Base-by-base conservation (phyloP, 2,329 filamentous ascomycete species). In the Monilinia fructicola region DNA sequence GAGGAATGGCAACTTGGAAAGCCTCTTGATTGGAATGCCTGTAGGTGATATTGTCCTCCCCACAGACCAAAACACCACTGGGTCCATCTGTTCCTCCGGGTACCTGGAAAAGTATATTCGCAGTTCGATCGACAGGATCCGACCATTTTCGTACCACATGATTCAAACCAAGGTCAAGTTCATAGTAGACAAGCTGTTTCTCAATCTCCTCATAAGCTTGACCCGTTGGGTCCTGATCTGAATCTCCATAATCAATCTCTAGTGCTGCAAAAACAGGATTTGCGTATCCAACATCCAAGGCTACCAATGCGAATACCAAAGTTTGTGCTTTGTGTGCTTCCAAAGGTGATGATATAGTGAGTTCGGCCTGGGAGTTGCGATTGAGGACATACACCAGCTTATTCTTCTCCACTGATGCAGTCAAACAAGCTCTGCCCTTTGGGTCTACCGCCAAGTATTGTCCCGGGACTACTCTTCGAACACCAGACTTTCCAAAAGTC, bases 301-400 rank as follows among this genome's bases (percentile, higher is more conserved):
- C 92, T 31, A 92, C 90, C 74, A 98, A 83, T 40, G 91, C 90
- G 73, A 97, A 92, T 31, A 98, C 93, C 60, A 99, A 80, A 1
- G 94, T 94, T 68, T 94, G 92, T 16, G 92, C 88, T 78, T 95
- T 96, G 79, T 99, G 94, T 2, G 95, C 96, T 79, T 99, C 96
- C 23, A 99, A 84, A 0, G 95, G 95, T 18, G 95, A 99, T 6
- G 95, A 99, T 61, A 99, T 99, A 52, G 93, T 96, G 74, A 99
- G 87, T 78, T 97, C 92, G 23, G 93, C 93, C 79, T 98, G 92
- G 3, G 93, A 87, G 79, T 97, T 96, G 71, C 96, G 90, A 79
- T 98, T 98, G 72, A 99, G 84, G 74, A 99, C 94, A 79, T 99
- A 99, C 72, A 99, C 95, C 66, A 99, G 90, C 82, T 99, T 99